A percentile compares a stretch with the other conserved stretches of the same genome.
phyloP scores from a whole-genome alignment of 371 early-diverging fungal genomes.

The Caulochytrium protostelioides region DNA sequence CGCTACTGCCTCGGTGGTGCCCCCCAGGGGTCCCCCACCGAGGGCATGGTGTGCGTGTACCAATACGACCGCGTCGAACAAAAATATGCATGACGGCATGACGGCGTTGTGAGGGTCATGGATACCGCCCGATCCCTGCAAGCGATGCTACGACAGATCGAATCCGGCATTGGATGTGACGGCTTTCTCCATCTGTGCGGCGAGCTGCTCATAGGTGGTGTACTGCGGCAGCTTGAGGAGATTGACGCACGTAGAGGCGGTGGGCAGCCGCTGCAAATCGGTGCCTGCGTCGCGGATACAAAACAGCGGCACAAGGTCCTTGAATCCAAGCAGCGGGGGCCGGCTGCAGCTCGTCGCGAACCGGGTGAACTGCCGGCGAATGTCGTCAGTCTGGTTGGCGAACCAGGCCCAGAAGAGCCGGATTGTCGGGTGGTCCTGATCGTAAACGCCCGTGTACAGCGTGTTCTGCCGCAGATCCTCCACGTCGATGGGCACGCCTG shows the following conservation, averaged over 20 bases:
- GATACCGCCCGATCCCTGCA: no score
- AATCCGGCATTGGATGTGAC: no score
- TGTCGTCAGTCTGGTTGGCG: slow-evolving; percentile 31
- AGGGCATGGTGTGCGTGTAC: no score
- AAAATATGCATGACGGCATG: no score
- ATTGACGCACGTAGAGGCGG: slow-evolving; percentile 69
- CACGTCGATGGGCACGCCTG: slow-evolving; percentile 45
- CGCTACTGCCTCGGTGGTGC: no score
- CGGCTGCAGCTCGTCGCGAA: slow-evolving; percentile 81
- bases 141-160: no score
- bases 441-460: slow-evolving; percentile 18
- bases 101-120: no score
- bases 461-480: slow-evolving; percentile 34
- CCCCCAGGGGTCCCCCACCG: no score
- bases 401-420: slow-evolving; percentile 63
- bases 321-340: slow-evolving; percentile 78
- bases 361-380: slow-evolving; percentile 50
- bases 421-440: slow-evolving; percentile 19
- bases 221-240: slow-evolving; percentile 74
- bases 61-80: no score
- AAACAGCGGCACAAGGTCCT: slow-evolving; percentile 34
- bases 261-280: slow-evolving; percentile 21
- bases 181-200: no score
- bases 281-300: slow-evolving; percentile 43
- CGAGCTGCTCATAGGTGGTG: slow-evolving; percentile 25